Evolutionary conservation across 768 basidiomycete genomes (phyloP), one percentile per base, ranked within the genome.

Genomic region (Lyophyllum atratum): DNA sequence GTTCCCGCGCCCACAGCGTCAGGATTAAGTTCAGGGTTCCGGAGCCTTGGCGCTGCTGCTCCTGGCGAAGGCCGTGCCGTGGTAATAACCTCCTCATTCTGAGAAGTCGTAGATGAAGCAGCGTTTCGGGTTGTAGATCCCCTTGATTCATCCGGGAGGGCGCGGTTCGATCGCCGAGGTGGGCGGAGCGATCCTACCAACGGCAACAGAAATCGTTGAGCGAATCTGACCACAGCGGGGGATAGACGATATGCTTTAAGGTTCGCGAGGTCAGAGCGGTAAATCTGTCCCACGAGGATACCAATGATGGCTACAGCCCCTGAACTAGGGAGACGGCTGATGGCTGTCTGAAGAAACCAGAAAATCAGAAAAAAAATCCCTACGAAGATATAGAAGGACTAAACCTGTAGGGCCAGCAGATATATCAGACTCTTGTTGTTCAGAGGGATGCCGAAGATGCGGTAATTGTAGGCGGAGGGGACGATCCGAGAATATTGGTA

Each of bases 401-500:
- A 58, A 56, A 92, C 93, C 77, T 92, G 90, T 0, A 81, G 69
- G 6, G 87, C 90, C 5, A 95, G 72, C 21, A 89, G 65, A 67
- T 93, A 93, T 10, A 77, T 74, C 65, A 89, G 83, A 40, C 83
- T 79, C 69, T 95, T 95, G 80, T 90, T 93, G 62, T 80, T 89
- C 53, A 93, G 72, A 10, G 85, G 72, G 19, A 93, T 59, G 2
- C 89, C 89, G 62, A 93, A 90, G 25, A 95, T 79, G 26, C 84
- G 80, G 70, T 90, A 92, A 44, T 78, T 79, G 72, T 95, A 96
- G 1, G 83, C 78, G 0, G 85, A 72, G 1, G 94, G 94, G 1
- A 94, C 85, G 40, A 92, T 81, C 42, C 92, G 75, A 50, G 83
- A 84, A 70, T 91, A 90, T 66, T 95, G 93, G 70, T 93, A 95